Evolutionary conservation across 768 basidiomycete species (phyloP), one percentile per base, ranked within the genome.

Genomic region (Wakefieldia striispora): DNA sequence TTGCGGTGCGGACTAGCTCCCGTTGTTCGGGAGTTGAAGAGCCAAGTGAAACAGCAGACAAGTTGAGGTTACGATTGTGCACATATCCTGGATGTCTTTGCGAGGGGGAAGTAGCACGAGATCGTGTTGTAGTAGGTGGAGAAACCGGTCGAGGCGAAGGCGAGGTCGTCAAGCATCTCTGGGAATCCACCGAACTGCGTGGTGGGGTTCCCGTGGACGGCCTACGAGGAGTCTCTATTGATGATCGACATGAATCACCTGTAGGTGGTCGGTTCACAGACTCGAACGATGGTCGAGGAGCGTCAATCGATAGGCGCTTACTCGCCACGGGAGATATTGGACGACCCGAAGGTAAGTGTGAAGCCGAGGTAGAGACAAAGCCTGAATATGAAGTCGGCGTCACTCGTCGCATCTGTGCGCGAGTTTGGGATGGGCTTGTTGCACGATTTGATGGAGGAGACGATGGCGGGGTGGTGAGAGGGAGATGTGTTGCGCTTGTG

Each of bases 1-100:
- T 77, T 6, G 89, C 87, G 0, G 73, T 70, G 34, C 88, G 80
- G 45, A 91, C 76, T n/a, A 80, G 67, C 49, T 86, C 87, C 37
- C 88, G 78, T 47, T 82, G 75, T 51, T 84, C 81, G 0, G 80
- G 75, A 61, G 78, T 81, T 12, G 76, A 62, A 3, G 72, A 60
- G 35, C 67, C 67, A 12, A 86, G 68, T 0, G 84, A 85, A 0
- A 78, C 70, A 5, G 79, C 71, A n/a, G 84, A 86, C 20, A 79
- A 70, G 60, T 81, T 87, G 58, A 75, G 71, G 58, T 79, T 77
- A 13, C 77, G 75, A 60, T 76, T 81, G 48, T 82, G 79, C 20
- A 73, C 65, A 63, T 80, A 79, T 23, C 73, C 60, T 2, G 61
- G 37, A 9, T 56, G 49, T 61, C 55, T 72, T 53, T 77, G 81